Conservation (phyloP, 2,329 filamentous ascomycete genomes). For the Paecilomyces variotii region DNA sequence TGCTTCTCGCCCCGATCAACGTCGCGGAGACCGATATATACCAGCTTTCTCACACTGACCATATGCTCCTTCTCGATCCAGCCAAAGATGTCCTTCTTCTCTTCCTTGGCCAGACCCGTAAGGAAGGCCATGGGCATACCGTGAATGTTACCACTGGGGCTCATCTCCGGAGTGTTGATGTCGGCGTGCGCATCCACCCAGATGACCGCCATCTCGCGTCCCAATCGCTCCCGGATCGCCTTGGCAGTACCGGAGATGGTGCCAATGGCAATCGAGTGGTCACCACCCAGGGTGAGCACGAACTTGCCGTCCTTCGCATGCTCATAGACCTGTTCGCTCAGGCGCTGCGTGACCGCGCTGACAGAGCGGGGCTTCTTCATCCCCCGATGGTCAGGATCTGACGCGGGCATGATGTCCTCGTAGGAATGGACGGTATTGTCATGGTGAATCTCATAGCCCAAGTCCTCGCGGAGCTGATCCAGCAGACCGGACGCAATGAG, state of each 20-base stretch:
- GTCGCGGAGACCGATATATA: slow-evolving; percentile 93
- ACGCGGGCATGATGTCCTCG: slow-evolving; percentile 59
- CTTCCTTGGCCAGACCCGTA: slow-evolving; percentile 72
- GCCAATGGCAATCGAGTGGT: slow-evolving; percentile 94
- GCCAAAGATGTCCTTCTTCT: slow-evolving; percentile 73
- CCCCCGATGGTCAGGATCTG: slow-evolving; percentile 70
- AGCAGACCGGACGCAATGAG: slow-evolving; percentile 85
- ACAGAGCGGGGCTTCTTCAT: slow-evolving; percentile 94
- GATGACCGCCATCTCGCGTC: slow-evolving; percentile 82
- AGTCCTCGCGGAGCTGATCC: slow-evolving; percentile 70
- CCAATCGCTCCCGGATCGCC: slow-evolving; percentile 74
- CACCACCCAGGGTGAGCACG: slow-evolving; percentile 87
- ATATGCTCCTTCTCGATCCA: slow-evolving; percentile 62
- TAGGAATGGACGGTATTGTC: slow-evolving; percentile 78
- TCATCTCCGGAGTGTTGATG: background rate
- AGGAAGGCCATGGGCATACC: slow-evolving; percentile 96
- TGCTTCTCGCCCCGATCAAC: slow-evolving; percentile 92
- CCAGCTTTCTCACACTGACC: slow-evolving; percentile 71
- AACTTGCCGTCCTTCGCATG: slow-evolving; percentile 77
- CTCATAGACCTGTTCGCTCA: slow-evolving; percentile 77
- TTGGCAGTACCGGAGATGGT: slow-evolving; percentile 81
- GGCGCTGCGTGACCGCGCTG: slow-evolving; percentile 71
- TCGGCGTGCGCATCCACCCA: slow-evolving; percentile 73
- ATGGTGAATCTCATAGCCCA: slow-evolving; percentile 81
- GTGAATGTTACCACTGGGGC: slow-evolving; percentile 61